phyloP scores from a whole-genome alignment of 2,329 filamentous ascomycete species.

The Botrytis elliptica region DNA sequence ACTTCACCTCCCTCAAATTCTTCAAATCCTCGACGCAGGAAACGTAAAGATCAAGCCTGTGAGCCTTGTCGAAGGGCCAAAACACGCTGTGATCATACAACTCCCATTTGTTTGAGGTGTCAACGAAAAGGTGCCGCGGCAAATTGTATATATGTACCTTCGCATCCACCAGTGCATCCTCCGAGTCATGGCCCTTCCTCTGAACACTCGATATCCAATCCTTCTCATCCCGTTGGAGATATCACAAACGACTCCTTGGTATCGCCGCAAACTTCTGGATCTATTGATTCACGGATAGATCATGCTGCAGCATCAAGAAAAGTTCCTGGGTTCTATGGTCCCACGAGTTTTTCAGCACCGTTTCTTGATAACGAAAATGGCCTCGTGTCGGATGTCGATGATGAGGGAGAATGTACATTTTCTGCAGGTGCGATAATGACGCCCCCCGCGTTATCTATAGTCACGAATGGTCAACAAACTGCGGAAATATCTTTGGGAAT shows the following conservation, averaged over 20 bases:
- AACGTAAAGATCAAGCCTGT: slow-evolving; percentile 14
- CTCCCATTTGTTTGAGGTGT: slow-evolving; percentile 8
- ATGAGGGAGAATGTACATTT: background rate
- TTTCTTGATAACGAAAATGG: slow-evolving; percentile 2
- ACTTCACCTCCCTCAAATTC: background rate
- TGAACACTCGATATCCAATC: background rate
- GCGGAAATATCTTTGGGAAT: background rate
- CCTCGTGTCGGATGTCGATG: background rate
- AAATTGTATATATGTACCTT: background rate
- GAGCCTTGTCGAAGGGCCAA: slow-evolving; percentile 8
- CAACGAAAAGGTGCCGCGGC: slow-evolving; percentile 5
- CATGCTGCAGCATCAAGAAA: background rate
- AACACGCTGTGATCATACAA: slow-evolving; percentile 6
- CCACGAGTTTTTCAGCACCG: slow-evolving; percentile 2
- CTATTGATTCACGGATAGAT: background rate
- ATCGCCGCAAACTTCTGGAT: background rate
- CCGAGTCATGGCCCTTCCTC: background rate
- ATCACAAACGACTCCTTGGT: background rate
- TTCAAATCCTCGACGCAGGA: background rate
- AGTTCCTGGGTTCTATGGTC: background rate
- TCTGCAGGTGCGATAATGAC: background rate
- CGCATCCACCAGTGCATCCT: background rate
- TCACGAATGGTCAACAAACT: background rate
- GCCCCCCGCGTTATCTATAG: background rate
- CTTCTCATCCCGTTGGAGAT: background rate